Percentiles rank a stretch among this genome's conserved stretches.
phyloP scores from a whole-genome alignment of 163 green algal species.

The Chlorella variabilis region DNA sequence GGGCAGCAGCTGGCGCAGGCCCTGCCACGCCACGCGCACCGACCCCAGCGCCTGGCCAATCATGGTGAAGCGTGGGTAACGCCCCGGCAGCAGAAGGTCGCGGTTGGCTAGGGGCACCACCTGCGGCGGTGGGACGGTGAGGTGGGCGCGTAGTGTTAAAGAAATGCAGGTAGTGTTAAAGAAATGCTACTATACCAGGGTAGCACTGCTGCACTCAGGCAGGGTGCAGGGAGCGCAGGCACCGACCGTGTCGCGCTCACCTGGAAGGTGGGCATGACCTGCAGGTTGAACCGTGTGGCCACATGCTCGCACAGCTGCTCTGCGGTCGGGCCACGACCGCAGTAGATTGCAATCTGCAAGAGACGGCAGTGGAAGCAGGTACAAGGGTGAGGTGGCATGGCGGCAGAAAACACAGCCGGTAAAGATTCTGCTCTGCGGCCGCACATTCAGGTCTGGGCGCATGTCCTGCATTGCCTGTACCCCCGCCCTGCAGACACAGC shows the following conservation, averaged over 20 bases:
- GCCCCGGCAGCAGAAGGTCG: slow-evolving; percentile 63
- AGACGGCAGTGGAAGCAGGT: neutral
- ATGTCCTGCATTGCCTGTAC: slow-evolving; percentile 74
- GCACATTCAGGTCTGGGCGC: slow-evolving; percentile 49
- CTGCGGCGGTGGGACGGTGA: slow-evolving; percentile 42
- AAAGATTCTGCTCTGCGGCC: neutral
- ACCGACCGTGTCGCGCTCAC: neutral
- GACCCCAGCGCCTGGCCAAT: slow-evolving; percentile 81
- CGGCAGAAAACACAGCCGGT: neutral
- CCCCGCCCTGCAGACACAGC: slow-evolving; percentile 64
- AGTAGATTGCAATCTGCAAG: slow-evolving; percentile 78
- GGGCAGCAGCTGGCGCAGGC: slow-evolving; percentile 70
- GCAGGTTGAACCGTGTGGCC: slow-evolving; percentile 50
- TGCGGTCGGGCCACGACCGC: slow-evolving; percentile 50
- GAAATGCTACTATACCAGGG: too few relatives aligned
- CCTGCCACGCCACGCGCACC: slow-evolving; percentile 74
- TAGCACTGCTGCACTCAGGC: too few relatives aligned
- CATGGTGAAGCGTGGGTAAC: slow-evolving; percentile 88
- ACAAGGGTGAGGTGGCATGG: neutral
- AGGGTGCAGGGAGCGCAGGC: neutral
- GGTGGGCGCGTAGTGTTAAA: neutral
- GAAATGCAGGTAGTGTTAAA: too few relatives aligned
- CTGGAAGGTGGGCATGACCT: slow-evolving; percentile 45
- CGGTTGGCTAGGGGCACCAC: slow-evolving; percentile 70
- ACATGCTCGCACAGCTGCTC: slow-evolving; percentile 67